Evolutionary conservation across 108 stramenopile species (phyloP).

Genomic region (Bacterosira constricta): DNA sequence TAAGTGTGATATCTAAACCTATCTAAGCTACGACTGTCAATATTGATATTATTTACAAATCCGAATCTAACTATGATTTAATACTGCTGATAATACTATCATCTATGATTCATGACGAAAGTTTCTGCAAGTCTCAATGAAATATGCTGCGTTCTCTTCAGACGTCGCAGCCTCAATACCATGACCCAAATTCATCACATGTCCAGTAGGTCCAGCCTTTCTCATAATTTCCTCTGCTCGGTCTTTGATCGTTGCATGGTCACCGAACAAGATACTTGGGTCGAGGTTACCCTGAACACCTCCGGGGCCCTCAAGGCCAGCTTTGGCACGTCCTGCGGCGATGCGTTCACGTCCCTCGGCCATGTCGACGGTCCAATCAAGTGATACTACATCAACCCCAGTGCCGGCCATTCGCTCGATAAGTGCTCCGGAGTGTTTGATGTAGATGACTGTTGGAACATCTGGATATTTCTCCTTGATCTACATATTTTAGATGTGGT

Average conservation of each 20-base stretch:
- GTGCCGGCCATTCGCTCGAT: slow-evolving; percentile 92
- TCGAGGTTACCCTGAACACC: slow-evolving; percentile 97
- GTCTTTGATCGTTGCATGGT: slow-evolving; percentile 92
- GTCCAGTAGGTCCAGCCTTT: slow-evolving; percentile 88
- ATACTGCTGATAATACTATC: slow-evolving; percentile 3
- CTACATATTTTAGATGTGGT: too few relatives aligned
- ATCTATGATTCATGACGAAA: slow-evolving; percentile 81
- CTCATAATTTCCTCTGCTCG: slow-evolving; percentile 92
- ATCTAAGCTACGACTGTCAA: too few relatives aligned
- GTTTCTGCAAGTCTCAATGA: slow-evolving; percentile 94
- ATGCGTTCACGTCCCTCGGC: slow-evolving; percentile 91
- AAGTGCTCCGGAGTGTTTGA: slow-evolving; percentile 90
- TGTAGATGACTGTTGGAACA: slow-evolving; percentile 95
- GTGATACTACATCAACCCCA: slow-evolving; percentile 95
- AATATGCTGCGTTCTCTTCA: slow-evolving; percentile 95
- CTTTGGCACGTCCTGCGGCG: slow-evolving; percentile 61
- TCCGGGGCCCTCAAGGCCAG: slow-evolving; percentile 70
- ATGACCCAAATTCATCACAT: slow-evolving; percentile 99
- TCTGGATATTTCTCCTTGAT: slow-evolving; percentile 90
- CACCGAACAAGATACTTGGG: slow-evolving; percentile 89
- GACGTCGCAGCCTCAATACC: slow-evolving; percentile 96
- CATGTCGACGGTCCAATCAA: slow-evolving; percentile 99
- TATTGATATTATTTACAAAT: too few relatives aligned
- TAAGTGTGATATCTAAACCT: too few relatives aligned
- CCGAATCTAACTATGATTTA: too few relatives aligned